These are phyloP conservation scores for Monosporascus sp. DNA, from an alignment of 2,329 filamentous ascomycete genomes.

Conservation along the genomic window DNA sequence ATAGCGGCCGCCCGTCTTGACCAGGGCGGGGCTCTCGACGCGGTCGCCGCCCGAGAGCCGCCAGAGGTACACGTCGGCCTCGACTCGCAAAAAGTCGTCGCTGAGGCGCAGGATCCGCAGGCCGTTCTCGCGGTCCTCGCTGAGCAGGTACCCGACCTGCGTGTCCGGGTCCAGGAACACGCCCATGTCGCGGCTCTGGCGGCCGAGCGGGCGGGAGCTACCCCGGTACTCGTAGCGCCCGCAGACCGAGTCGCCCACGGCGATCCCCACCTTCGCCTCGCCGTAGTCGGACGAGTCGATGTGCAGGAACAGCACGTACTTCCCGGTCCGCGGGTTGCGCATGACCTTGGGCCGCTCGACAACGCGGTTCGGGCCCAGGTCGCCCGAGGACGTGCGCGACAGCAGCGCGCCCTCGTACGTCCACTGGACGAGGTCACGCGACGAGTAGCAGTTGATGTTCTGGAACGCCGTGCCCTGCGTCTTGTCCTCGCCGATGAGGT, in stretches of 20 bases:
- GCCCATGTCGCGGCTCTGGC: conserved; percentile 53
- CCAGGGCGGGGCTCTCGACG: conserved; percentile 58
- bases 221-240: conserved; percentile 45
- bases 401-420: conserved; percentile 55
- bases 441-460: conserved; percentile 64
- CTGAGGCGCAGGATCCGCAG: conserved; percentile 53
- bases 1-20: conserved; percentile 56
- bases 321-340: conserved; percentile 57
- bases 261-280: conserved; percentile 61
- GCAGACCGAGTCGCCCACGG: conserved; percentile 53
- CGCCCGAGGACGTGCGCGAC: conserved; percentile 42
- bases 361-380: conserved; percentile 56
- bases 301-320: conserved; percentile 67
- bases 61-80: conserved; percentile 46
- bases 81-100: conserved; percentile 50
- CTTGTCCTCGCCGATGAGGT: conserved; percentile 67
- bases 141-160: neutral
- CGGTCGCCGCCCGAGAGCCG: conserved; percentile 27
- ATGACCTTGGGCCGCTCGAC: conserved; percentile 66
- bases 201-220: conserved; percentile 40
- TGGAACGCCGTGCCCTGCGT: conserved; percentile 55
- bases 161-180: conserved; percentile 47
- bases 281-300: conserved; percentile 57
- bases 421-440: conserved; percentile 59
- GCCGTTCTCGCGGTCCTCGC: conserved; percentile 45